Conservation (phyloP, 805 yeast genomes). For the Helenozyma baotianmanensis region DNA sequence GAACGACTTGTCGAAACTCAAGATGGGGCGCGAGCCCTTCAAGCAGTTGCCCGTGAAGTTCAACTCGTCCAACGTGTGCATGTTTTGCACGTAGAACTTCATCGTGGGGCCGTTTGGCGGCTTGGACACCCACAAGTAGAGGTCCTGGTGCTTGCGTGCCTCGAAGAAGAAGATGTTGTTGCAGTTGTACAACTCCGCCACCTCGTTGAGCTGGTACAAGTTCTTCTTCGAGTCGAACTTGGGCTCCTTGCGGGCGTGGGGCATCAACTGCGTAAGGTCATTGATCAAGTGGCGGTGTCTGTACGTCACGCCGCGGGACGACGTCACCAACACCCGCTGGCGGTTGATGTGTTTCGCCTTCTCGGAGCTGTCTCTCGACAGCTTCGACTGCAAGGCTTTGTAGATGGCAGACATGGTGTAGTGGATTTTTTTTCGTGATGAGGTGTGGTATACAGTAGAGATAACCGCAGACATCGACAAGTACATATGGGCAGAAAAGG, state of each 20-base stretch:
- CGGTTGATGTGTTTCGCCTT: slow-evolving; percentile 65
- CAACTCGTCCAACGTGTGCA: slow-evolving; percentile 93
- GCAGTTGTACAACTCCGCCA: slow-evolving; percentile 95
- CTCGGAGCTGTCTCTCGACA: slow-evolving; percentile 45
- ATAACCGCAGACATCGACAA: too few relatives aligned
- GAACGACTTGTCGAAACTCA: slow-evolving; percentile 82
- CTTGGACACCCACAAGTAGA: slow-evolving; percentile 90
- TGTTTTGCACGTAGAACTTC: slow-evolving; percentile 88
- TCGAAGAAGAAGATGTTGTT: slow-evolving; percentile 92
- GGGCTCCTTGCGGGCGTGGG: slow-evolving; percentile 95
- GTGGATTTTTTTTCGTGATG: slow-evolving; percentile 5
- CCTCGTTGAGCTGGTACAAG: slow-evolving; percentile 83
- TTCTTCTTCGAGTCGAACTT: slow-evolving; percentile 91
- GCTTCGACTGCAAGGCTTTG: slow-evolving; percentile 41
- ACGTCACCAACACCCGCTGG: slow-evolving; percentile 82
- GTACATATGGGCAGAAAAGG: not conserved
- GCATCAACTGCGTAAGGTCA: slow-evolving; percentile 74
- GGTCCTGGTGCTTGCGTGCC: slow-evolving; percentile 92
- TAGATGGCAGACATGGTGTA: slow-evolving; percentile 40
- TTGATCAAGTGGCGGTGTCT: slow-evolving; percentile 92
- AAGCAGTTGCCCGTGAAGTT: slow-evolving; percentile 96
- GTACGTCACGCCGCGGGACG: slow-evolving; percentile 91
- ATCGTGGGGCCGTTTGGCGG: slow-evolving; percentile 98
- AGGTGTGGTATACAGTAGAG: slow-evolving; percentile 13
- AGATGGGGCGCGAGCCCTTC: slow-evolving; percentile 89